Evolutionary conservation across 2,329 filamentous ascomycete genomes (phyloP).

Genomic region (Stagonosporopsis chrysanthemi): DNA sequence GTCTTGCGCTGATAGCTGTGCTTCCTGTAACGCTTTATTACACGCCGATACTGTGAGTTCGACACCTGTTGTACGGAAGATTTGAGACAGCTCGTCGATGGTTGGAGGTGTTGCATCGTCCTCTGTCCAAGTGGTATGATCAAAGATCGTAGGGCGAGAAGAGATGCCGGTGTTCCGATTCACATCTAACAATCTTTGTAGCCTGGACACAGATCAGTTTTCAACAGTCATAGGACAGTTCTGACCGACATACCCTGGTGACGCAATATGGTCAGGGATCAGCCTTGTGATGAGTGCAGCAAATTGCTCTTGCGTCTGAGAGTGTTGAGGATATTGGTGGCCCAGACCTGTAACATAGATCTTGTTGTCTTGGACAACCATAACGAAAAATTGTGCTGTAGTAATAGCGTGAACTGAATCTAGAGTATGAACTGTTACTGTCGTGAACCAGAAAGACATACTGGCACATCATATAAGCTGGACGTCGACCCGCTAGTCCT

Average conservation of each 20-base stretch:
- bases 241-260: constrained; percentile 19
- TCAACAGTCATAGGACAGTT: neutral
- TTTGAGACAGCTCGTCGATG: constrained; percentile 36
- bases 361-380: neutral
- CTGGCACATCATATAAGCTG: constrained; percentile 4
- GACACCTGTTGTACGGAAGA: constrained; percentile 42
- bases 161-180: constrained; percentile 26
- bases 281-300: constrained; percentile 16
- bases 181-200: constrained; percentile 26
- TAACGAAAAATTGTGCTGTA: neutral
- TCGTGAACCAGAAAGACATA: neutral
- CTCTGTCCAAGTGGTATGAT: constrained; percentile 18
- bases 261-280: constrained; percentile 19
- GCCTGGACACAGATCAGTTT: constrained; percentile 10
- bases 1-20: constrained; percentile 25
- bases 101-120: constrained; percentile 20
- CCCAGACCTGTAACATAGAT: constrained; percentile 31
- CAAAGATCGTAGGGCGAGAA: constrained; percentile 21
- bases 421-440: neutral
- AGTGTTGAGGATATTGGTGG: constrained; percentile 27
- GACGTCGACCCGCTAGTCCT: neutral
- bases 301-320: constrained; percentile 24
- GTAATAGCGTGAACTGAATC: neutral
- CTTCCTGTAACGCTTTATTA: constrained; percentile 44
- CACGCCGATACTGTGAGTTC: constrained; percentile 43